Conservation (phyloP, 108 stramenopile species). For the Fistulifera pelliculosa region DNA sequence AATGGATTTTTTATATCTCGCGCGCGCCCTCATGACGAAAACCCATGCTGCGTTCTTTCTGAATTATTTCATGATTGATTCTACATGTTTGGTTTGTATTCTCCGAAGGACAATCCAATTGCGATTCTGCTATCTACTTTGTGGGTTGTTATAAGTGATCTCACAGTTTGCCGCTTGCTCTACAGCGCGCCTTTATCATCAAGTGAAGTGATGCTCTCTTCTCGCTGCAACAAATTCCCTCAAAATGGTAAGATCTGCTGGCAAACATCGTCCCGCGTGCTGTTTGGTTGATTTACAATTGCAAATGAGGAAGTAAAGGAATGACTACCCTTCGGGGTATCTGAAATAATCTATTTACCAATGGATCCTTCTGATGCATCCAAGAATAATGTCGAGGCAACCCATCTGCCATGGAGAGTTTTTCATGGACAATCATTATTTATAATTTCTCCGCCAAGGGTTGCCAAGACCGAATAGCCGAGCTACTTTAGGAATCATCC, state of each 20-base stretch:
- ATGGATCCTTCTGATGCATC: slow-evolving; percentile 6
- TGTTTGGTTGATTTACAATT: too few relatives aligned
- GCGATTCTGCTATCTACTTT: too few relatives aligned
- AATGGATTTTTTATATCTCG: too few relatives aligned
- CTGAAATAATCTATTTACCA: not conserved
- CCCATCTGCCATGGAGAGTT: too few relatives aligned
- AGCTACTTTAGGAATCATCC: slow-evolving; percentile 33
- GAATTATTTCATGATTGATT: not conserved
- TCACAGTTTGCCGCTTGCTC: too few relatives aligned
- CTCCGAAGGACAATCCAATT: slow-evolving; percentile 5
- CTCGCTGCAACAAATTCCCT: too few relatives aligned
- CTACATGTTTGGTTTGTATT: slow-evolving; percentile 7
- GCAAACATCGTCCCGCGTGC: too few relatives aligned
- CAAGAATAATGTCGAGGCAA: too few relatives aligned
- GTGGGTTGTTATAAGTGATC: too few relatives aligned
- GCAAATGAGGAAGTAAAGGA: slow-evolving; percentile 4
- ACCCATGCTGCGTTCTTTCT: slow-evolving; percentile 5
- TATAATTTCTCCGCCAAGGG: slow-evolving; percentile 24
- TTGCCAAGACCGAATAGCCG: slow-evolving; percentile 26
- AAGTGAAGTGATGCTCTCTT: too few relatives aligned
- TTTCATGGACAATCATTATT: not conserved
- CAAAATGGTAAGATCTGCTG: too few relatives aligned
- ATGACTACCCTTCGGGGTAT: slow-evolving; percentile 2
- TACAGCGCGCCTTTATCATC: too few relatives aligned
- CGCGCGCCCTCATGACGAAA: slow-evolving; percentile 2